Evolutionary conservation across 108 stramenopile genomes (phyloP).

Genomic region (Skeletonema menzelii): DNA sequence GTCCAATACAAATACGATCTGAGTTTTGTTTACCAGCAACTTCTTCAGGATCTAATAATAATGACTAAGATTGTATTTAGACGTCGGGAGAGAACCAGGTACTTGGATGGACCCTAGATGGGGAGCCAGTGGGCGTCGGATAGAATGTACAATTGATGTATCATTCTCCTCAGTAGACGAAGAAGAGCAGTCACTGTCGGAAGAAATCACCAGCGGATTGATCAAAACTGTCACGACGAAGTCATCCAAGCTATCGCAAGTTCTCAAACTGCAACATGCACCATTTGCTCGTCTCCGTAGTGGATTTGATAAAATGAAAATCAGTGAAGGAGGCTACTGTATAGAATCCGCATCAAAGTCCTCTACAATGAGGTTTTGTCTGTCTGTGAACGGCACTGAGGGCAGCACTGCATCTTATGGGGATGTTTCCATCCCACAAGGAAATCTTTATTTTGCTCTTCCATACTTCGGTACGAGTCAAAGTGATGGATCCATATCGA

Average conservation of each 20-base stretch:
- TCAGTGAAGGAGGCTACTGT: conserved; percentile 59
- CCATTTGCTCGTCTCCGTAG: conserved; percentile 51
- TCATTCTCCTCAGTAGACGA: conserved; percentile 25
- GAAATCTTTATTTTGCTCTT: conserved; percentile 71
- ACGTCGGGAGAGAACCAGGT: conserved; percentile 75
- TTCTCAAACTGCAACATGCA: conserved; percentile 41
- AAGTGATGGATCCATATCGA: conserved; percentile 2
- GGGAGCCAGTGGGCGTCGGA: conserved; percentile 71
- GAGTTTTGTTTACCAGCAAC: conserved; percentile 12
- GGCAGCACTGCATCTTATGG: conserved; percentile 29
- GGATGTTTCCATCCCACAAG: conserved; percentile 66
- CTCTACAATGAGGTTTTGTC: conserved; percentile 58
- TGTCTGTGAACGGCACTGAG: conserved; percentile 56
- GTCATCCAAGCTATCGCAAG: conserved; percentile 33
- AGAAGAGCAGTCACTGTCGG: conserved; percentile 5
- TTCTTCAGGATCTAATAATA: conserved; percentile 5
- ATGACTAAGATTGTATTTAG: conserved; percentile 61
- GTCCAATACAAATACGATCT: conserved; percentile 4
- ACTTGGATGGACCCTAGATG: conserved; percentile 87
- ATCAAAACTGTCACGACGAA: conserved; percentile 52
- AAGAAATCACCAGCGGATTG: conserved; percentile 40
- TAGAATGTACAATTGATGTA: conserved; percentile 69
- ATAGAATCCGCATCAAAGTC: conserved; percentile 46
- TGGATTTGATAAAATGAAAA: conserved; percentile 71
- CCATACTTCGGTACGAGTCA: conserved; percentile 59